Conservation (phyloP, 2,329 filamentous ascomycete species). For the Fusarium sarcochroum region DNA sequence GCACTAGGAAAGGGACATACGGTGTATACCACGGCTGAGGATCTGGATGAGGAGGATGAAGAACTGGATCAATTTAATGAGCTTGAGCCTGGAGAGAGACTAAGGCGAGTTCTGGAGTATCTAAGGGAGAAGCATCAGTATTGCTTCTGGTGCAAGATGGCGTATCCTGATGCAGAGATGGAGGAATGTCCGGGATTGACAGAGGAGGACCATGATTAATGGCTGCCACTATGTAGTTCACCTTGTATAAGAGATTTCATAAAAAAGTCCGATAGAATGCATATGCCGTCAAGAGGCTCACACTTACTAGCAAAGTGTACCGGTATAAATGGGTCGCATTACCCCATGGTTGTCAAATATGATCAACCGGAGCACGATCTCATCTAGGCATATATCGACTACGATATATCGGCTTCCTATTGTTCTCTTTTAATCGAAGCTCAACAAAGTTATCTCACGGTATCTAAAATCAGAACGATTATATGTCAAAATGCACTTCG, state of each 20-base stretch:
- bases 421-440: too few species aligned
- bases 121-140: constrained; percentile 81
- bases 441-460: too few species aligned
- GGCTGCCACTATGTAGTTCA: not conserved
- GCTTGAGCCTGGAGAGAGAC: constrained; percentile 74
- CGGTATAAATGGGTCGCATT: too few species aligned
- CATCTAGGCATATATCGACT: too few species aligned
- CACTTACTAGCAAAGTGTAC: too few species aligned
- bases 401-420: too few species aligned
- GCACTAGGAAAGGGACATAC: constrained; percentile 73
- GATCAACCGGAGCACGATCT: too few species aligned
- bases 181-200: constrained; percentile 90
- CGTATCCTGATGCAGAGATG: constrained; percentile 80
- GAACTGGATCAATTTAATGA: constrained; percentile 86
- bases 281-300: too few species aligned
- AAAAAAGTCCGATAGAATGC: too few species aligned
- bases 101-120: constrained; percentile 76
- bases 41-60: constrained; percentile 82
- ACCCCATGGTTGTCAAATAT: too few species aligned
- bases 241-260: not conserved
- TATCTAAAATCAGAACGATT: too few species aligned
- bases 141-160: constrained; percentile 96
- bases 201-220: constrained; percentile 82
- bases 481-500: too few species aligned
- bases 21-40: constrained; percentile 72